Base-by-base conservation (phyloP, 2,329 filamentous ascomycete species). In the Penicillium thymicola region DNA sequence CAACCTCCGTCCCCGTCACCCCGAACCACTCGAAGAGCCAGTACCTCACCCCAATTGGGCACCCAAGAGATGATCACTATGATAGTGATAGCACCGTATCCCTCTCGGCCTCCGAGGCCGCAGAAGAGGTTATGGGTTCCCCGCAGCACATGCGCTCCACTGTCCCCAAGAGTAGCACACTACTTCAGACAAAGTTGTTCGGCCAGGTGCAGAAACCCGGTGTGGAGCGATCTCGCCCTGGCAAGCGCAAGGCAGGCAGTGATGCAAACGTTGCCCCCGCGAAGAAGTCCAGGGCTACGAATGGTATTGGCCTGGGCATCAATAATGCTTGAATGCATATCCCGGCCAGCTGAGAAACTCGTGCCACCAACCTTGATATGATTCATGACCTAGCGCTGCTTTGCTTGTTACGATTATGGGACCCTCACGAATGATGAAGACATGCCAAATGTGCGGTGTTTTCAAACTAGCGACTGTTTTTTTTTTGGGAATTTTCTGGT, bases 31-130 rank as follows among this genome's bases (percentile, higher is more conserved):
- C 79, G 76, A 78, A 40, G 79, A 81, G 46, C 74, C 80, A 78
- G 4, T 81, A 89, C 64, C 78, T 86, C 48, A 85, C 87, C 47
- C 85, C 87, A 0, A 79, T 82, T 5, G 69, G 63, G 64, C 77
- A 89, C 70, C 79, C 59, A 14, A 76, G 76, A 4, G 79, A 80
- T 21, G 78, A 79, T 41, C 66, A 70, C 64, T 64, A 86, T 72
- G 92, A 90, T 72, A 85, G 90, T 58, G 91, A 95, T 72, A 93
- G 89, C 76, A 95, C 90, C 2, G 92, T 94, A 47, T 94, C 90
- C 1, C 87, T 84, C 21, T 83, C 82, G 1, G 83, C 84, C 42
- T 69, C 71, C 8, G 80, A 82, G 47, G 73, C 68, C 9, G 81
- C 83, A 11, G 82, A 81, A 50, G 86, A 89, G 40, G 83, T 18